Percentiles rank a stretch among this genome's conserved stretches.
These are phyloP conservation scores for Apophysomyces sp. DNA, from an alignment of 371 early-diverging fungal species.

Conservation along the genomic window DNA sequence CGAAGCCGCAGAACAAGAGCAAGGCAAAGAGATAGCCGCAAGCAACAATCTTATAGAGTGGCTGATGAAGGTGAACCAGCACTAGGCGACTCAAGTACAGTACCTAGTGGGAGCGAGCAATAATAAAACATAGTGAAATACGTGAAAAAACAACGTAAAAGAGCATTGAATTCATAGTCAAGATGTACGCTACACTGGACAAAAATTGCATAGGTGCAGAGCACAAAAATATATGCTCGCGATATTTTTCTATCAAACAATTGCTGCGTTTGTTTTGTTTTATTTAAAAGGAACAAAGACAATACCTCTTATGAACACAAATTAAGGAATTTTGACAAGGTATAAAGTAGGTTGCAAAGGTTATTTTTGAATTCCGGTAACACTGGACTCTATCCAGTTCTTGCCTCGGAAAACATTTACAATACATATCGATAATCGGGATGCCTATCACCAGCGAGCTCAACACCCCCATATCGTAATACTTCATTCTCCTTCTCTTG, in stretches of 20 bases:
- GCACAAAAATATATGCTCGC: neutral
- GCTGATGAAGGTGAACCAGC: conserved; percentile 1
- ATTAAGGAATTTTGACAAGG: no score
- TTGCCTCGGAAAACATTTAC: conserved; percentile 5
- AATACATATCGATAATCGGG: conserved; percentile 41
- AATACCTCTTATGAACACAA: no score
- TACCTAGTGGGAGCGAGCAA: neutral
- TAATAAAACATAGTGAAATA: neutral
- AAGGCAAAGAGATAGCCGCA: conserved; percentile 8
- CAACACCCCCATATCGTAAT: conserved; percentile 30
- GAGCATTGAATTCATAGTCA: neutral
- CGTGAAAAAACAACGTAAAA: neutral
- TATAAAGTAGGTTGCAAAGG: no score
- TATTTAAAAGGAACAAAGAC: no score
- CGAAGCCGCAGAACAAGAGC: neutral
- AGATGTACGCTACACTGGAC: neutral
- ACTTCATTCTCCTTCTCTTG: conserved; percentile 21
- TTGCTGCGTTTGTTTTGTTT: no score
- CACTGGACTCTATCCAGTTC: no score
- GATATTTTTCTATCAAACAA: neutral
- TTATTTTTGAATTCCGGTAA: no score
- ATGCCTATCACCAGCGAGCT: conserved; percentile 45
- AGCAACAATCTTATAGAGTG: neutral
- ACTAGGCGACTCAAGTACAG: conserved; percentile 1
- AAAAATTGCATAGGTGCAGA: neutral